Conservation (phyloP, 352 stramenopile genomes). For the Phytophthora tubulina region DNA sequence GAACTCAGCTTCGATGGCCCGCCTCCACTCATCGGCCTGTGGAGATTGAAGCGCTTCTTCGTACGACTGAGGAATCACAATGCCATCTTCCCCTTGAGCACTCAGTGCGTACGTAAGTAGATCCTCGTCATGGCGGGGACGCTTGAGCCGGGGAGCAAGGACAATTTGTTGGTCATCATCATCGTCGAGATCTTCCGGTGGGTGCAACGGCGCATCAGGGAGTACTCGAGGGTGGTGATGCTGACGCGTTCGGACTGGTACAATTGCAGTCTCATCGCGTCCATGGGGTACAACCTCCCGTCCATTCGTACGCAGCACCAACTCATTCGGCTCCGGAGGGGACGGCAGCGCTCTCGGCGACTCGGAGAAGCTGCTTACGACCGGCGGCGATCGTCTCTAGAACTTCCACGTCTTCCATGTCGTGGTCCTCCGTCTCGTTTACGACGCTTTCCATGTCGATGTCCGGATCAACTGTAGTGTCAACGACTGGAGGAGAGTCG, state of each 20-base stretch:
- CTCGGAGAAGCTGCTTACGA: too few relatives aligned
- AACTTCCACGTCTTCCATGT: too few relatives aligned
- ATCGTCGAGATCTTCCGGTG: neutral
- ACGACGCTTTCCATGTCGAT: slow-evolving; percentile 2
- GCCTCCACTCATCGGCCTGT: neutral
- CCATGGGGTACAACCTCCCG: neutral
- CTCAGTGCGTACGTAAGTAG: neutral
- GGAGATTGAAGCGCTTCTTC: neutral
- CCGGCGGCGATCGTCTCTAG: neutral
- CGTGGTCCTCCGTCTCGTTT: neutral
- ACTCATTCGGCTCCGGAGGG: neutral
- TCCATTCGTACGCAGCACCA: neutral
- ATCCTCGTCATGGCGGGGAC: neutral
- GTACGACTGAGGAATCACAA: slow-evolving; percentile 5
- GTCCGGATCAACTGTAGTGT: neutral
- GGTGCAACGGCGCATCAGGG: neutral
- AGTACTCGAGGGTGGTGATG: neutral
- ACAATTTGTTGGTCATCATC: neutral
- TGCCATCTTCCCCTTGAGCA: neutral
- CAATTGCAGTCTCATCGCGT: neutral
- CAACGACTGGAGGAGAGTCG: neutral
- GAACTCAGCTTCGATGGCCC: neutral
- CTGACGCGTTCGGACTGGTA: neutral
- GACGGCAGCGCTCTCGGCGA: too few relatives aligned
- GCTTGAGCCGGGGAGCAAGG: neutral